Evolutionary conservation across 371 early-diverging fungal species (phyloP).

Genomic region (Saksenaea vasiformis): DNA sequence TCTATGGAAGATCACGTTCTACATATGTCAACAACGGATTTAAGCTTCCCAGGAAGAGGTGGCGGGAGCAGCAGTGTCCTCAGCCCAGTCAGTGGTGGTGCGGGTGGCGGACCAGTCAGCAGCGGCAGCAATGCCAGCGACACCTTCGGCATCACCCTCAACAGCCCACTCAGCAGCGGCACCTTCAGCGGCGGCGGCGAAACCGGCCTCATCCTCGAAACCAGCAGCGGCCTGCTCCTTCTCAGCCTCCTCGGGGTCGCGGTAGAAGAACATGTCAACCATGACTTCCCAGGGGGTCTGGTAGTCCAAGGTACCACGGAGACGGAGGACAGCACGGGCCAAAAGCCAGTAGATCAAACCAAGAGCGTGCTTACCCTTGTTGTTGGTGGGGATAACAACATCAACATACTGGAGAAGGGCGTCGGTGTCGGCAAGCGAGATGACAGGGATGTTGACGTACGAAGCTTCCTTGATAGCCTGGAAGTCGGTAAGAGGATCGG

Average conservation of each 20-base stretch:
- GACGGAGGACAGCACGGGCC: constrained; percentile 96
- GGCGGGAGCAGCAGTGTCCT: constrained; percentile 23
- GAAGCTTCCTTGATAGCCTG: constrained; percentile 99
- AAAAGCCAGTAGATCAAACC: constrained; percentile 98
- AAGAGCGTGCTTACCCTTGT: constrained; percentile 97
- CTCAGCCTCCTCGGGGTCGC: constrained; percentile 91
- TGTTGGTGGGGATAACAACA: constrained; percentile 99
- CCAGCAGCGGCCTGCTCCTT: constrained; percentile 50
- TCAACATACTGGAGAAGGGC: constrained; percentile 94
- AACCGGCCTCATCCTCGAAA: constrained; percentile 15
- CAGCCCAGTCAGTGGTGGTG: constrained; percentile 41
- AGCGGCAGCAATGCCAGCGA: constrained; percentile 22
- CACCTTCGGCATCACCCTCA: constrained; percentile 27
- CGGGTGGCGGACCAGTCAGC: constrained; percentile 23
- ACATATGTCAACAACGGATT: constrained; percentile 6
- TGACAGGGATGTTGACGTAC: constrained; percentile 99
- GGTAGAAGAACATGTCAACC: constrained; percentile 99
- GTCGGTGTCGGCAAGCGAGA: constrained; percentile 99
- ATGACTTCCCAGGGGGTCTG: constrained; percentile 89
- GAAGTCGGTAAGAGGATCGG: constrained; percentile 98
- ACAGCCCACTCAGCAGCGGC: constrained; percentile 30
- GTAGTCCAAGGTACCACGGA: constrained; percentile 92
- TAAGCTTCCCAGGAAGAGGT: constrained; percentile 36
- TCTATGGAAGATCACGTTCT: neutral
- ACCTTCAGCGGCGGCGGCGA: constrained; percentile 24